Base-by-base conservation (phyloP, 352 stramenopile genomes). In the Globisporangium cederbergense region DNA sequence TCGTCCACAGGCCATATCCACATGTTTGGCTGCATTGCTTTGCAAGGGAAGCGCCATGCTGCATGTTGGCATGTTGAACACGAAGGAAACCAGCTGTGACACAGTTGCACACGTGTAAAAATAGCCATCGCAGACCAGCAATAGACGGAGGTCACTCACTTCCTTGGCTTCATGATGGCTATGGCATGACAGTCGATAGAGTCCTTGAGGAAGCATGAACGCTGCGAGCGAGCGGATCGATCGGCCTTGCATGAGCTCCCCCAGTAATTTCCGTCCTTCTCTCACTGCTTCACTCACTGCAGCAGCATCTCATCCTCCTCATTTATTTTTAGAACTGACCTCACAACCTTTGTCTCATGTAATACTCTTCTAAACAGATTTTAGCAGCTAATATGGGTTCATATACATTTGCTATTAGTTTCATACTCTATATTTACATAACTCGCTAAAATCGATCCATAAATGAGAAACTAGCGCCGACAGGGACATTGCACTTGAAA, bases 301-400 rank as follows among this genome's bases (percentile, higher is more conserved):
- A 16, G 25, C 51, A 28, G 18, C 52, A 58, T 58, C 52, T 58
- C 52, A 58, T 58, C 52, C 52, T 58, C 52, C 52, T 58, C 52
- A 58, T 58, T 49, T 49, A 52, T 52, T 30, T 58, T 58, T 46
- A 58, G 52, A 46, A 58, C 52, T 58, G n/a, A 46, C 18, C 52
- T 3, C 9, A 58, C 3, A 5, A 1, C 13, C 2, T 10, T n/a
- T 47, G 42, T 47, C 10, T 2, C 28, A 42, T 3, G 2, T 6
- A 43, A 45, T 58, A 28, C 52, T n/a, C 38, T 10, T 30, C 20
- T 2, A 45, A 58, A 43, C 2, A 28, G 25, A 28, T 28, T 28
- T 28, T 28, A 28, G 2, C 25, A 28, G 25, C 25, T 28, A 28
- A 20, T 2, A 22, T 28, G 5, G 11, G 32, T 43, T 28, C 25